Evolutionary conservation across 2,329 filamentous ascomycete genomes (phyloP).

Genomic region (Ceratocystis diversiconidia): DNA sequence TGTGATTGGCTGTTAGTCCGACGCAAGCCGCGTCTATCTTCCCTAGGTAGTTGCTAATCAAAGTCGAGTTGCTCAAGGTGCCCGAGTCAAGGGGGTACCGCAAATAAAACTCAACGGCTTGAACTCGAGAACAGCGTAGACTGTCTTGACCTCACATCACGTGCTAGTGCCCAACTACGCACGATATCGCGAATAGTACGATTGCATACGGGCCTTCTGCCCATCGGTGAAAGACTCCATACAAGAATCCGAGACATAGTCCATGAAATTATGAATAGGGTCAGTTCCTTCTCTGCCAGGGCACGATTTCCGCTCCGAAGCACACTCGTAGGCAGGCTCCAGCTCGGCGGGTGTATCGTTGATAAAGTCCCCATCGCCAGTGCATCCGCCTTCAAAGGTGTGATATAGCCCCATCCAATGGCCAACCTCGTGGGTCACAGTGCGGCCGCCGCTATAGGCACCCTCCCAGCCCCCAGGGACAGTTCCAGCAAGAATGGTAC

Average conservation of each 20-base stretch:
- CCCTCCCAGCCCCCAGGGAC: conserved; percentile 27
- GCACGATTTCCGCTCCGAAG: conserved; percentile 27
- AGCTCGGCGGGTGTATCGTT: conserved; percentile 30
- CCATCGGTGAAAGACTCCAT: conserved; percentile 33
- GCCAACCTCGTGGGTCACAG: conserved; percentile 31
- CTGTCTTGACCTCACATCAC: no score
- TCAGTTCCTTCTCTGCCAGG: conserved; percentile 24
- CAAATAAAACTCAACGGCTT: background rate
- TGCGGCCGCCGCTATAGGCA: conserved; percentile 27
- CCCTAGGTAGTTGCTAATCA: no score
- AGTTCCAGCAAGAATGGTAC: conserved; percentile 27
- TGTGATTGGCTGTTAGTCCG: no score
- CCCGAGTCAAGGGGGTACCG: background rate
- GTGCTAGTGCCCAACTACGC: background rate
- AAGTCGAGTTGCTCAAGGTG: no score
- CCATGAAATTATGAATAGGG: conserved; percentile 30
- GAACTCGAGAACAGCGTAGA: no score
- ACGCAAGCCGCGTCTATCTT: no score
- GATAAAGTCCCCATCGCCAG: conserved; percentile 27
- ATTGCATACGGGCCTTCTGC: conserved; percentile 23
- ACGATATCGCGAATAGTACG: conserved; percentile 16
- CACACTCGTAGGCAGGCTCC: conserved; percentile 26
- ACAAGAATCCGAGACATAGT: conserved; percentile 31
- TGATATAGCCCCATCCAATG: conserved; percentile 37
- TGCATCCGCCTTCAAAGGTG: conserved; percentile 33